phyloP scores from a whole-genome alignment of 2,329 filamentous ascomycete species.

The Colletotrichum lindemuthianum region DNA sequence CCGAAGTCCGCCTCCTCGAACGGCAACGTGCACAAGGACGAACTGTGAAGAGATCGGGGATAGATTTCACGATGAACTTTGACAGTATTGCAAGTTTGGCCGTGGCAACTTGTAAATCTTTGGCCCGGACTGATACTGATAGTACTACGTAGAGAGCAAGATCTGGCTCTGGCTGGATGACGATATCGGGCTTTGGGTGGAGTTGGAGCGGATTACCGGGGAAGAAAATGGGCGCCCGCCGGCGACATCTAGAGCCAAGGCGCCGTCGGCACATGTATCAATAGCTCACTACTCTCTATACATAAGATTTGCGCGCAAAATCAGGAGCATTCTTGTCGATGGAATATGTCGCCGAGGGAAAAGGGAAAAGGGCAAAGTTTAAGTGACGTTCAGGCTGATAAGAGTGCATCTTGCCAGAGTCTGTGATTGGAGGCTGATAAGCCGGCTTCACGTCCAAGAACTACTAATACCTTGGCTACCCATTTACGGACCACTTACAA shows the following conservation, averaged over 20 bases:
- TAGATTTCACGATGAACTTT: too few species aligned
- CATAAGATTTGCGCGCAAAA: neutral
- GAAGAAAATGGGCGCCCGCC: neutral
- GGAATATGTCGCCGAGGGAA: neutral
- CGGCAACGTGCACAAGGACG: too few species aligned
- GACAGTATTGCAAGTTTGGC: too few species aligned
- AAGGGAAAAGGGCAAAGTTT: neutral
- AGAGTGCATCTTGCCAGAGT: neutral
- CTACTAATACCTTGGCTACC: slow-evolving; percentile 25
- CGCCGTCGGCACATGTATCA: neutral
- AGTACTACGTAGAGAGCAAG: too few species aligned
- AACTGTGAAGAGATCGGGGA: too few species aligned
- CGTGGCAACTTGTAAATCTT: too few species aligned
- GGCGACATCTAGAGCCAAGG: slow-evolving; percentile 1
- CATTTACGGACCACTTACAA: slow-evolving; percentile 9
- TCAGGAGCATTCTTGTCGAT: neutral
- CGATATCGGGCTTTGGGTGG: neutral
- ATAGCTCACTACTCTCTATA: neutral
- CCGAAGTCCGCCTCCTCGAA: neutral
- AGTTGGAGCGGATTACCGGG: neutral
- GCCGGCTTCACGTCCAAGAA: slow-evolving; percentile 22
- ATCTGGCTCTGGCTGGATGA: neutral
- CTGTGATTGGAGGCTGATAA: slow-evolving; percentile 34
- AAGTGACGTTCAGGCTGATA: neutral
- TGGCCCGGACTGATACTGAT: too few species aligned